Evolutionary conservation across 1,139 yeast species (phyloP), one percentile per base, ranked within the genome.

Genomic region (Chernovozyma aurita): DNA sequence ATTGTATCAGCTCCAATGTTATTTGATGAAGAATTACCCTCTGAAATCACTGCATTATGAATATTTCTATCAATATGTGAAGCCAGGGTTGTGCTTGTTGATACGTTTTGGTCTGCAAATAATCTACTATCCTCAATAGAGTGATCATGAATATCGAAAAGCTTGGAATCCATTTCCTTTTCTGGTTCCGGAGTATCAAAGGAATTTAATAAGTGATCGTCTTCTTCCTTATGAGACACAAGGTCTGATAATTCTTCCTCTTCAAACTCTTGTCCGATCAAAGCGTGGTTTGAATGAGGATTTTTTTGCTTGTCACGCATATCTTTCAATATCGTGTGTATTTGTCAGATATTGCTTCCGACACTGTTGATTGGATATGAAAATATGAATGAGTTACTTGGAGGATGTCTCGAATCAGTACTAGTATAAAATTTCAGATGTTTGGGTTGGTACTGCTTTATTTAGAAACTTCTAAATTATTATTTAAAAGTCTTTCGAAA

Each of bases 31-130:
- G 28, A 26, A 16, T 20, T 20, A 8, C 45, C 47, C 32, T 44
- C 51, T 24, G 37, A 30, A 14, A 39, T 35, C 12, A 43, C 38
- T 12, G 48, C 46, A 13, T 39, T 34, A 33, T 49, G 53, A 21
- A 49, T 49, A 29, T 42, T 43, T 29, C 49, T 34, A 34, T 48
- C 48, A 14, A 48, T 47, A 28, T 40, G 41, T 17, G 36, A 25
- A 15, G 36, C 33, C 13, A 12, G 28, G 12, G 18, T 30, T 7
- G 12, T 20, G 22, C 8, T 6, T 7, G 22, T 6, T 5, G 6
- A n/a, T 14, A 29, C 15, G 14, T 11, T 4, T 4, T 9, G n/a
- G 25, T 13, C 26, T 26, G 30, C 25, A 26, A 18, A 13, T 12
- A 32, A n/a, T 6, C 35, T 18, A 28, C 26, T 16, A 11, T 32